Evolutionary conservation across 106 monocot species (phyloP).

Genomic region (Xerophyta viscosa): DNA sequence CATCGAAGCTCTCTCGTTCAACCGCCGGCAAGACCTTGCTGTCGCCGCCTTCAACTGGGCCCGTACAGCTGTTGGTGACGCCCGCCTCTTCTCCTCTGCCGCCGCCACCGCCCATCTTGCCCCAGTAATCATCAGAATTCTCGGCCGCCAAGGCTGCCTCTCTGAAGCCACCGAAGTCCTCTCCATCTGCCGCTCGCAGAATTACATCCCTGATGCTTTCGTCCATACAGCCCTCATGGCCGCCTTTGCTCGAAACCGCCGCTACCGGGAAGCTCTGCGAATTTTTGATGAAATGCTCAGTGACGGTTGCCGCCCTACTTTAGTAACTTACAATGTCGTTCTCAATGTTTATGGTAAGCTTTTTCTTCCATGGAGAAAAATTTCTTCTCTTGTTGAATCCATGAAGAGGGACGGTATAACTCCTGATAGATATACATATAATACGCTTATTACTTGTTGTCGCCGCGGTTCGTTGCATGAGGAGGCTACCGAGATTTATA

Average conservation of each 20-base stretch:
- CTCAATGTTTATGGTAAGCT: conserved; percentile 71
- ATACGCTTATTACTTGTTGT: conserved; percentile 93
- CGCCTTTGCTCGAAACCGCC: conserved; percentile 36
- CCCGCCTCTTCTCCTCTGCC: conserved; percentile 25
- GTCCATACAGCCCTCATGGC: conserved; percentile 74
- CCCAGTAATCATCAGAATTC: conserved; percentile 51
- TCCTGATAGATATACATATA: conserved; percentile 85
- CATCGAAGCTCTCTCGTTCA: too few species aligned
- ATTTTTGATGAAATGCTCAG: conserved; percentile 55
- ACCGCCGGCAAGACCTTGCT: too few species aligned
- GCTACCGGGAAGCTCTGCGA: conserved; percentile 51
- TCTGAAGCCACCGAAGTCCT: conserved; percentile 18
- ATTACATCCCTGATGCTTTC: conserved; percentile 38
- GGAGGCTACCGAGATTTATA: conserved; percentile 60
- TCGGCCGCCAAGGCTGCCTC: conserved; percentile 44
- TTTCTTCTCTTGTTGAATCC: conserved; percentile 35
- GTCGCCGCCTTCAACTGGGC: conserved; percentile 28
- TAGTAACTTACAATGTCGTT: conserved; percentile 86
- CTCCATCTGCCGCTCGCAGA: conserved; percentile 19
- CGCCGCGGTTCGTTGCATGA: conserved; percentile 45
- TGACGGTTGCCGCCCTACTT: conserved; percentile 51
- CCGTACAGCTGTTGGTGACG: conserved; percentile 28
- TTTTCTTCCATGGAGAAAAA: conserved; percentile 61
- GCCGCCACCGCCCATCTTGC: conserved; percentile 32
- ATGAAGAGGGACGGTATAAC: conserved; percentile 65